These are phyloP conservation scores for Reticulomyxa filosa DNA, from an alignment of 78 protist species.

Conservation along the genomic window DNA sequence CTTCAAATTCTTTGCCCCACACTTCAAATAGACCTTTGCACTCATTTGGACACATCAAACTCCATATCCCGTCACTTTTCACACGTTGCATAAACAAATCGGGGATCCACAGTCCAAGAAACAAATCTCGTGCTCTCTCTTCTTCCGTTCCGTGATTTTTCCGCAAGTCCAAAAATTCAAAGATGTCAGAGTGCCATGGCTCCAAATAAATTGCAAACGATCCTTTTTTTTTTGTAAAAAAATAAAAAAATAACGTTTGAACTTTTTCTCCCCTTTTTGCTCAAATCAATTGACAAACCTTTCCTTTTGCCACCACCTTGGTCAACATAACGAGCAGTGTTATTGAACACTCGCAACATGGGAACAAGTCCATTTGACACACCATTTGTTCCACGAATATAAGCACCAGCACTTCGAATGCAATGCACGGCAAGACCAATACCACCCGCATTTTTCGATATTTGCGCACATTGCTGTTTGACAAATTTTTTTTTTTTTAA, in stretches of 20 bases:
- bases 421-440: slow-evolving; percentile 70
- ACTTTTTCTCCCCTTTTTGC: too few species aligned
- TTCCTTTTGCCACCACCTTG: slow-evolving; percentile 87
- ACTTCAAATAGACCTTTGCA: slow-evolving; percentile 23
- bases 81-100: slow-evolving; percentile 92
- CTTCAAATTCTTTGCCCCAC: slow-evolving; percentile 43
- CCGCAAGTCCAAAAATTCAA: slow-evolving; percentile 42
- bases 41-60: slow-evolving; percentile 82
- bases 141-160: slow-evolving; percentile 28
- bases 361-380: slow-evolving; percentile 74
- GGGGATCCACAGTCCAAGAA: slow-evolving; percentile 92
- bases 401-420: slow-evolving; percentile 52
- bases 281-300: too few species aligned
- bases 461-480: too few species aligned
- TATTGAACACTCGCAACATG: slow-evolving; percentile 88
- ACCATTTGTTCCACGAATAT: slow-evolving; percentile 19
- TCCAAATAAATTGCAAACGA: slow-evolving; percentile 93
- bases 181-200: slow-evolving; percentile 96
- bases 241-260: too few species aligned
- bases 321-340: slow-evolving; percentile 86
- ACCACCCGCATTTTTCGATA: too few species aligned
- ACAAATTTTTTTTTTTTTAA: too few species aligned
- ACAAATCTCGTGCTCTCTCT: slow-evolving; percentile 84
- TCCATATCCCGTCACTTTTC: slow-evolving; percentile 65
- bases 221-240: slow-evolving; percentile 83